Evolutionary conservation across 768 basidiomycete species (phyloP).

Genomic region (Filobasidium wieringae): DNA sequence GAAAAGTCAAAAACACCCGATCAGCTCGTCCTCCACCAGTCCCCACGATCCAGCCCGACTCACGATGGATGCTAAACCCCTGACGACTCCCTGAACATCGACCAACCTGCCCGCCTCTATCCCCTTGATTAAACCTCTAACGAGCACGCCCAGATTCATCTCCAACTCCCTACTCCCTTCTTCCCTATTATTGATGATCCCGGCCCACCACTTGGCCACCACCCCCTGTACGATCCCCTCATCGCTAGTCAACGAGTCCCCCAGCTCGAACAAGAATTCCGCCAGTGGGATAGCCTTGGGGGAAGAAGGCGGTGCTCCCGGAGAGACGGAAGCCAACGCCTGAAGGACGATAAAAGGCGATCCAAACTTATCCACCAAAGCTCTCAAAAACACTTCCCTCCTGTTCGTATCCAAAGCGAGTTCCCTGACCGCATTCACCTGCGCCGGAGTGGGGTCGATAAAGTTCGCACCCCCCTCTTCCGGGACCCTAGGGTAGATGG

Average conservation of each 20-base stretch:
- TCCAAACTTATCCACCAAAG: slow-evolving; percentile 31
- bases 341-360: slow-evolving; percentile 35
- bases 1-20: not conserved
- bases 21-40: not conserved
- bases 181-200: slow-evolving; percentile 20
- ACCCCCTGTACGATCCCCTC: slow-evolving; percentile 35
- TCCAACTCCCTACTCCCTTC: slow-evolving; percentile 21
- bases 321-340: slow-evolving; percentile 30
- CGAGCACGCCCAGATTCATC: slow-evolving; percentile 20
- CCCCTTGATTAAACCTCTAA: slow-evolving; percentile 29
- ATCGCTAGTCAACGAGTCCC: slow-evolving; percentile 33
- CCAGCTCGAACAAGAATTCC: slow-evolving; percentile 38
- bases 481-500: slow-evolving; percentile 25
- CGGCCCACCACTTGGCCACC: slow-evolving; percentile 35
- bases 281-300: slow-evolving; percentile 28
- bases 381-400: slow-evolving; percentile 22
- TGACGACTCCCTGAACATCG: slow-evolving; percentile 33
- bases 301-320: slow-evolving; percentile 29
- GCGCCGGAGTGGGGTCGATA: slow-evolving; percentile 1
- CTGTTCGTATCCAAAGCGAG: slow-evolving; percentile 24
- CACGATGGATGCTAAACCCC: slow-evolving; percentile 29
- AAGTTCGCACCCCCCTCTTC: slow-evolving; percentile 18
- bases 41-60: slow-evolving; percentile 9
- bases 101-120: slow-evolving; percentile 27
- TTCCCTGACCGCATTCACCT: slow-evolving; percentile 17